Percentiles rank a stretch among this genome's conserved stretches.
phyloP scores from a whole-genome alignment of 495 filamentous ascomycete genomes.

The Hypoxylon subgilvum region DNA sequence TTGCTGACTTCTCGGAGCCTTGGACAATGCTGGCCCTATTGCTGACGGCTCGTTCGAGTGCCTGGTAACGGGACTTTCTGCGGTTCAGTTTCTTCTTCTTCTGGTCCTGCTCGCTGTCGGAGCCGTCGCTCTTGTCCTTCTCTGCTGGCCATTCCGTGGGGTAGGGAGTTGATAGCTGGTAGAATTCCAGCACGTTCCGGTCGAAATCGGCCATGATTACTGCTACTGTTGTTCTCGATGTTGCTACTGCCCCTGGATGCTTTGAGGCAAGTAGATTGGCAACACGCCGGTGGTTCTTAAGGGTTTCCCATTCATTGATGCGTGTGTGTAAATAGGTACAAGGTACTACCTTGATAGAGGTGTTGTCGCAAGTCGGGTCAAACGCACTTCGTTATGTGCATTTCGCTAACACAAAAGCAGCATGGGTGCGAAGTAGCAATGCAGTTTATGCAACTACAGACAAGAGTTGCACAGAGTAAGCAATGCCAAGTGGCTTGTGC shows the following conservation, averaged over 20 bases:
- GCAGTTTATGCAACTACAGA: too few species aligned
- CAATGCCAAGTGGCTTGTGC: not conserved
- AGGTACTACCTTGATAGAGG: too few species aligned
- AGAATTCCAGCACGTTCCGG: conserved; percentile 81
- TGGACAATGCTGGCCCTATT: conserved; percentile 68
- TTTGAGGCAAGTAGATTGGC: conserved; percentile 19
- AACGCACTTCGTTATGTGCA: too few species aligned
- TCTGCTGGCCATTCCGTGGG: conserved; percentile 87
- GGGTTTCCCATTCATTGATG: conserved; percentile 16
- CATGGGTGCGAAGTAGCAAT: not conserved
- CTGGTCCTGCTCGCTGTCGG: conserved; percentile 64
- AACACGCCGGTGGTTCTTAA: conserved; percentile 4
- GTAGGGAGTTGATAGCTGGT: conserved; percentile 79
- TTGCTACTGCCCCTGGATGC: conserved; percentile 10
- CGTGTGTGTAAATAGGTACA: too few species aligned
- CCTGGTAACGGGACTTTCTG: conserved; percentile 81
- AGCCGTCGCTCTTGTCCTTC: conserved; percentile 71
- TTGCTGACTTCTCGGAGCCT: conserved; percentile 69
- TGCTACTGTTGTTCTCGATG: not conserved
- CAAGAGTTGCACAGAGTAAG: too few species aligned
- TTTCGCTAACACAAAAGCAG: not conserved
- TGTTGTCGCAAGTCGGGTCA: not conserved
- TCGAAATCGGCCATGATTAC: conserved; percentile 65
- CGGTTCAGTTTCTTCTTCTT: conserved; percentile 56
- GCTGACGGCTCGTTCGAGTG: conserved; percentile 75